A percentile compares a stretch with the other conserved stretches of the same genome.
phyloP scores from a whole-genome alignment of 2,329 filamentous ascomycete species.

The Fusarium duplospermum region DNA sequence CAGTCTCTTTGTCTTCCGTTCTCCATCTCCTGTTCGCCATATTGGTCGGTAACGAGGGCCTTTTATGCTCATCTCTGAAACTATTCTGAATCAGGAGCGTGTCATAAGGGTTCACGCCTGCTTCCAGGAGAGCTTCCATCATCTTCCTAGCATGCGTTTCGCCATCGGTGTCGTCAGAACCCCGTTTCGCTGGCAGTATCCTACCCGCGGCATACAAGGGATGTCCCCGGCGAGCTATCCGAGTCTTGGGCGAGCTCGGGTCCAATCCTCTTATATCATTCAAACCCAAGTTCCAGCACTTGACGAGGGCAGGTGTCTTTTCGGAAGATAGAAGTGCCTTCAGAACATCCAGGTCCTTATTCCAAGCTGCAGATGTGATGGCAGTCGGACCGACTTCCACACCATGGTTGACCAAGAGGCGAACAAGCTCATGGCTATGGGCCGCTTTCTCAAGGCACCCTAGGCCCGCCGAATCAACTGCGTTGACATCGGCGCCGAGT shows the following conservation, averaged over 20 bases:
- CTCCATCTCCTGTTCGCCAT: slow-evolving; percentile 5
- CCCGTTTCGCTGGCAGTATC: neutral
- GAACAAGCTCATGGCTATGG: neutral
- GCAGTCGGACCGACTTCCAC: slow-evolving; percentile 13
- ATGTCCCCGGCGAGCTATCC: slow-evolving; percentile 2
- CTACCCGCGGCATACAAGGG: slow-evolving; percentile 5
- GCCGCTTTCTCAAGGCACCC: slow-evolving; percentile 21
- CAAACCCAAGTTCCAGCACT: slow-evolving; percentile 6
- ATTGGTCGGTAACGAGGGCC: neutral
- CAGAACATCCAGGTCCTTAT: neutral
- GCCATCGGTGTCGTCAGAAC: no score
- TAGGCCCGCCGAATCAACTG: neutral
- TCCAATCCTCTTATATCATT: neutral
- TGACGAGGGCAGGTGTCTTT: neutral
- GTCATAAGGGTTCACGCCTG: slow-evolving; percentile 18
- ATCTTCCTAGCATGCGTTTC: neutral
- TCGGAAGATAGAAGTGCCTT: slow-evolving; percentile 19
- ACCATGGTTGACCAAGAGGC: slow-evolving; percentile 21
- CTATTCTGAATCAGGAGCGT: neutral
- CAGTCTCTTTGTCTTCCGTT: neutral
- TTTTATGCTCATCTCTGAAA: neutral
- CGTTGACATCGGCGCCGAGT: slow-evolving; percentile 26
- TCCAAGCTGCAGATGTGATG: neutral
- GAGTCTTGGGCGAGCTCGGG: neutral
- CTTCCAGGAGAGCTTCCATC: slow-evolving; percentile 12